These are phyloP conservation scores for Fusarium secorum DNA, from an alignment of 2,329 filamentous ascomycete genomes.

Conservation along the genomic window DNA sequence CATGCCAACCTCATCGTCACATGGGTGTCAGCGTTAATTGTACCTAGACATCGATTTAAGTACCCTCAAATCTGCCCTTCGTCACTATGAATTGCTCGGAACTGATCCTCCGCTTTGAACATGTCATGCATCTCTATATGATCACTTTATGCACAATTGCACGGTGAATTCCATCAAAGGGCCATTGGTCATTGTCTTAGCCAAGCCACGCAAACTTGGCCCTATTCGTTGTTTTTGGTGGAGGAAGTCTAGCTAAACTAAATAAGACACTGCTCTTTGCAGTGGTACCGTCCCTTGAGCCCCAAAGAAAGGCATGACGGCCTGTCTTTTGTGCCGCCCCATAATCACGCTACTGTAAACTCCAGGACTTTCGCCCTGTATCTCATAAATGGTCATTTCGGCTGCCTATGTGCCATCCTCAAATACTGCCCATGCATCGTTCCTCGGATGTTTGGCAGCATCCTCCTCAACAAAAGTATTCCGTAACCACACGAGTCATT, in stretches of 20 bases:
- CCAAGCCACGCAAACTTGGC: slow-evolving; percentile 44
- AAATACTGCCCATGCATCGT: slow-evolving; percentile 38
- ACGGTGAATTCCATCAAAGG: slow-evolving; percentile 5
- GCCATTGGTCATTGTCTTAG: slow-evolving; percentile 31
- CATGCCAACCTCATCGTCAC: not conserved
- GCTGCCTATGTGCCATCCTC: slow-evolving; percentile 45
- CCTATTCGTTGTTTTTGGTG: slow-evolving; percentile 41
- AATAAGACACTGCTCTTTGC: slow-evolving; percentile 43
- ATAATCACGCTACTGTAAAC: slow-evolving; percentile 50
- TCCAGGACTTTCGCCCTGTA: slow-evolving; percentile 45
- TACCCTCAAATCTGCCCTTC: not conserved
- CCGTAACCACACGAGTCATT: slow-evolving; percentile 47
- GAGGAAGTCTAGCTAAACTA: slow-evolving; percentile 50
- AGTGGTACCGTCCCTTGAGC: slow-evolving; percentile 46
- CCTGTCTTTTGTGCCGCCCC: slow-evolving; percentile 44
- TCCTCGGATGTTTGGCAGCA: slow-evolving; percentile 35
- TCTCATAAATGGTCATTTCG: slow-evolving; percentile 52
- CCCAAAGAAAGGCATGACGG: slow-evolving; percentile 44
- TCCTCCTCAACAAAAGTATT: slow-evolving; percentile 44
- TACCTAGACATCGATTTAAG: not conserved
- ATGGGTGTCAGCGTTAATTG: not conserved
- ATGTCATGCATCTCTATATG: not conserved
- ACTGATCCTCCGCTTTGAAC: not conserved
- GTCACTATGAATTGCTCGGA: not conserved
- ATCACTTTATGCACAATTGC: not conserved